A percentile compares a stretch with the other conserved stretches of the same genome.
These are phyloP conservation scores for Fusarium beomiforme DNA, from an alignment of 2,329 filamentous ascomycete species.

Conservation along the genomic window DNA sequence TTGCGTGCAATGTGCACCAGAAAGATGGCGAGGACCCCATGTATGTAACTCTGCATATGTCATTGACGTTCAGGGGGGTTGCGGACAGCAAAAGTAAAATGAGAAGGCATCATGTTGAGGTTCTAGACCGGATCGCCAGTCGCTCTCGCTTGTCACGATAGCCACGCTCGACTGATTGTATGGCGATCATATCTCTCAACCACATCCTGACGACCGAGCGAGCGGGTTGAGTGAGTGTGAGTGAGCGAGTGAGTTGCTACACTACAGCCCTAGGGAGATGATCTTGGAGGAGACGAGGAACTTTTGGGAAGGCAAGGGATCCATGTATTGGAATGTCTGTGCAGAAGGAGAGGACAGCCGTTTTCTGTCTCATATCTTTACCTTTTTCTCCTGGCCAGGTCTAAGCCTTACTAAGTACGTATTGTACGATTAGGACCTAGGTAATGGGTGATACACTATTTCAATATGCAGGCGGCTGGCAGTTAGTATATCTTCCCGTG, in stretches of 20 bases:
- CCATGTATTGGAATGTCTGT: conserved; percentile 22
- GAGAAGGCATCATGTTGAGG: conserved; percentile 4
- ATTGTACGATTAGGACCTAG: background rate
- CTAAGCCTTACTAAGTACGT: conserved; percentile 1
- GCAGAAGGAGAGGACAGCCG: conserved; percentile 8
- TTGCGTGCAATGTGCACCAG: background rate
- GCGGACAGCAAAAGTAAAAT: conserved; percentile 13
- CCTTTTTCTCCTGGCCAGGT: conserved; percentile 4
- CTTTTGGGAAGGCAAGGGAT: conserved; percentile 26
- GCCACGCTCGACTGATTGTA: conserved; percentile 1
- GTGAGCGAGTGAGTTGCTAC: conserved; percentile 3
- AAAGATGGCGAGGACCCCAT: conserved; percentile 3
- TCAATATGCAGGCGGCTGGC: background rate
- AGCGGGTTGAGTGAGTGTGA: background rate
- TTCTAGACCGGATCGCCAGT: conserved; percentile 33
- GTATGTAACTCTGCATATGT: conserved; percentile 7
- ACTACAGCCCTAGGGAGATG: conserved; percentile 27
- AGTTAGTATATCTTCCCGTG: background rate
- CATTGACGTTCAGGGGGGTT: conserved; percentile 1
- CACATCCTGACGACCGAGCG: conserved; percentile 13
- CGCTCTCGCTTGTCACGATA: conserved; percentile 11
- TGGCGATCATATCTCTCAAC: conserved; percentile 15
- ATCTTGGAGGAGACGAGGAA: conserved; percentile 16
- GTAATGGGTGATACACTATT: conserved; percentile 3
- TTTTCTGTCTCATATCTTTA: conserved; percentile 18